A percentile compares a stretch with the other conserved stretches of the same genome.
Conservation (phyloP, 352 stramenopile species). For the Heterotrichella gracilis region DNA sequence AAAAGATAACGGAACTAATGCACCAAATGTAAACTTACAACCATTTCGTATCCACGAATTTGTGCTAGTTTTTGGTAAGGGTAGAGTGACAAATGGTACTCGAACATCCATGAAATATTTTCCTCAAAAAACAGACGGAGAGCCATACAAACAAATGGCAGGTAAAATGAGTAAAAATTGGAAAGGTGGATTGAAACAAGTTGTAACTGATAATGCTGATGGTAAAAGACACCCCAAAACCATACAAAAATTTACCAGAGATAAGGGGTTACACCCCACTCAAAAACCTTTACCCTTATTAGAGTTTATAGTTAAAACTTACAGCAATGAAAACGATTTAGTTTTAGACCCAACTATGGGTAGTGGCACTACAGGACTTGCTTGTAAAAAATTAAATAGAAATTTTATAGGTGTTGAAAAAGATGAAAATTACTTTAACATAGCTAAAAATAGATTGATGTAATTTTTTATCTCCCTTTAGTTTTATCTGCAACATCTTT, state of each 20-base stretch:
- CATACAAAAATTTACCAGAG: not conserved
- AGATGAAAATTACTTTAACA: slow-evolving; percentile 11
- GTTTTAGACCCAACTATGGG: slow-evolving; percentile 2
- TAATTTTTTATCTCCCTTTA: too few species aligned
- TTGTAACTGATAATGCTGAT: not conserved
- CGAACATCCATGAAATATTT: not conserved
- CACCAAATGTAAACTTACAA: not conserved
- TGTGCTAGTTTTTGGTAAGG: not conserved
- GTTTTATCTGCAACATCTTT: too few species aligned
- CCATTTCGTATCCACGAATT: not conserved
- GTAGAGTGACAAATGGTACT: not conserved
- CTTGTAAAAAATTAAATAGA: not conserved
- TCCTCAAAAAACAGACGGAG: not conserved
- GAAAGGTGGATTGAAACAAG: not conserved
- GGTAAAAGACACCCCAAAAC: not conserved
- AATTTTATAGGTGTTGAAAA: slow-evolving; percentile 11
- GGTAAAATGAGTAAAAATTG: not conserved
- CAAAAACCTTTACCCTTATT: not conserved
- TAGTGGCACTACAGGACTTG: slow-evolving; percentile 4
- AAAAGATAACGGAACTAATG: not conserved
- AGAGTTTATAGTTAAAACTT: not conserved
- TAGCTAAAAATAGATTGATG: not conserved
- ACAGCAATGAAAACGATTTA: not conserved
- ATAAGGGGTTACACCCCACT: not conserved
- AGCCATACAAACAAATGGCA: not conserved